Conservation (phyloP, 1,284 basidiomycete genomes). For the Boletus hoseneyae region DNA sequence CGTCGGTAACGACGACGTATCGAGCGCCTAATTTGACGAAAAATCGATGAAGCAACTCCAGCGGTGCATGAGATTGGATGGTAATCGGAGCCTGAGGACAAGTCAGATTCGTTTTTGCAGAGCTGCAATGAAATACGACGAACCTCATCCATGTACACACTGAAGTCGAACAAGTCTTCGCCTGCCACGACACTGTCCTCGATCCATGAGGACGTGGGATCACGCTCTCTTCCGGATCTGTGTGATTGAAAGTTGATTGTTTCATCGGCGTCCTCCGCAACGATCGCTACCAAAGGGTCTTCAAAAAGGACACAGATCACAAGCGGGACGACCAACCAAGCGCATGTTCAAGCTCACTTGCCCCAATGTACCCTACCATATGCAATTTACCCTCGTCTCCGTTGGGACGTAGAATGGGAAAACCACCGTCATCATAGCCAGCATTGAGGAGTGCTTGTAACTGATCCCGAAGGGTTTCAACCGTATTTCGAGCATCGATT, state of each 20-base stretch:
- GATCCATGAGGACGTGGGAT: conserved; percentile 52
- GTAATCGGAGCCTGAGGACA: conserved; percentile 74
- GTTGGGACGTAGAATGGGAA: conserved; percentile 72
- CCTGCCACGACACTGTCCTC: conserved; percentile 35
- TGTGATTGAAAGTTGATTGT: conserved; percentile 60
- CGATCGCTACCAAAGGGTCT: conserved; percentile 49
- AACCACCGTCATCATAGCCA: conserved; percentile 81
- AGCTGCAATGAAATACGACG: conserved; percentile 17
- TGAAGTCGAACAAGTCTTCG: conserved; percentile 78
- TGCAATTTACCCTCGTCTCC: conserved; percentile 48
- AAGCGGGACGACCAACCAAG: conserved; percentile 55
- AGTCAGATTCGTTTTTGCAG: conserved; percentile 2
- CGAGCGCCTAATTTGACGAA: conserved; percentile 92
- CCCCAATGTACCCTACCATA: conserved; percentile 90
- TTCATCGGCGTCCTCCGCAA: conserved; percentile 71
- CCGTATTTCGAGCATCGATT: conserved; percentile 68
- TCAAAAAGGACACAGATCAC: not conserved
- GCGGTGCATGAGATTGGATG: conserved; percentile 76
- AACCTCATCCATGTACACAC: conserved; percentile 88
- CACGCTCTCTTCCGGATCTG: conserved; percentile 39
- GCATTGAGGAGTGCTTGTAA: conserved; percentile 55
- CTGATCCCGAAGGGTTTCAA: conserved; percentile 64
- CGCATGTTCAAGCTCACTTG: conserved; percentile 91
- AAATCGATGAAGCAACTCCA: conserved; percentile 88
- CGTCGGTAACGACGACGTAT: conserved; percentile 83